Evolutionary conservation across 164 flowering plant genomes (phyloP).

Genomic region (Liriodendron chinense): DNA sequence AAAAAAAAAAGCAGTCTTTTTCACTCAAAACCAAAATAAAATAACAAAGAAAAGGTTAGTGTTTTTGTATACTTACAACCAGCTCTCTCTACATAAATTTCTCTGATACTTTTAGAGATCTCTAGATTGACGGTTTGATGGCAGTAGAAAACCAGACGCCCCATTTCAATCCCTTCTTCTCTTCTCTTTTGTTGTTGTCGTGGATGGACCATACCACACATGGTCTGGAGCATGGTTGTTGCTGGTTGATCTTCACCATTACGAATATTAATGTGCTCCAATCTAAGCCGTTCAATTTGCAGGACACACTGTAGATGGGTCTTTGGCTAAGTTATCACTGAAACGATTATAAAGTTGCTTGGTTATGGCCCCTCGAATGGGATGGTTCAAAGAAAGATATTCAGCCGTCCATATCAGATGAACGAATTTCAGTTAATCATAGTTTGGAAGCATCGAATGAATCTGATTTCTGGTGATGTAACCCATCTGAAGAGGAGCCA

Average conservation of each 20-base stretch:
- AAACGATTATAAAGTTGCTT: no score
- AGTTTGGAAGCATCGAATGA: no score
- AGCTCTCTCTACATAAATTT: background rate
- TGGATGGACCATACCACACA: background rate
- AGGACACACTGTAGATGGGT: background rate
- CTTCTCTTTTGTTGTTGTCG: background rate
- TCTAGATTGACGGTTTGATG: background rate
- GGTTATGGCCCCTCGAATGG: no score
- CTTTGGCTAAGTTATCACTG: no score
- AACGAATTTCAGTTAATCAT: no score
- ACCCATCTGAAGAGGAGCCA: no score
- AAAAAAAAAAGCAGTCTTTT: background rate
- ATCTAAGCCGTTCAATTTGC: background rate
- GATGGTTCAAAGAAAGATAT: no score
- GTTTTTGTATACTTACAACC: background rate
- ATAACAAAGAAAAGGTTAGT: background rate
- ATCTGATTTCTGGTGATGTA: no score
- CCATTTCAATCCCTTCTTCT: constrained; percentile 1
- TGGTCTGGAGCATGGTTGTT: background rate
- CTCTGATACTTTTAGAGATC: background rate
- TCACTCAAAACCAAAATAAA: background rate
- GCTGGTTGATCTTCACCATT: background rate
- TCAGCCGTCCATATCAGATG: no score
- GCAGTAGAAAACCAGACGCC: background rate
- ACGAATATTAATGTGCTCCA: background rate